A percentile compares a stretch with the other conserved stretches of the same genome.
These are phyloP conservation scores for Mucor racemosus DNA, from an alignment of 371 early-diverging fungal genomes.

Conservation along the genomic window DNA sequence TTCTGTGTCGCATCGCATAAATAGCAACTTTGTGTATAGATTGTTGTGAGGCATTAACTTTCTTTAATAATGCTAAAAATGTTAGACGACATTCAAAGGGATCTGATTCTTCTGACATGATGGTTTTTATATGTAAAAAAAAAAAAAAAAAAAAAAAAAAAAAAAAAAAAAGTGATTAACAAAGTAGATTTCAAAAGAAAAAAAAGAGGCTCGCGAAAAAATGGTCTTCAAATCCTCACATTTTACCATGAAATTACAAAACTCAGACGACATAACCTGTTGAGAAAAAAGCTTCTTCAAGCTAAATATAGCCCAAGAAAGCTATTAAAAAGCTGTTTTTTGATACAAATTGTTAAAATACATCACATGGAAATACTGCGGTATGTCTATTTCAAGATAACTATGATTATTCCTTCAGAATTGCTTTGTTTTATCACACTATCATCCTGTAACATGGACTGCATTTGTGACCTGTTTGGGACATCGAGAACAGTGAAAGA, in stretches of 20 bases:
- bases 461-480: conserved; percentile 7
- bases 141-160: neutral
- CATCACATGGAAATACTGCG: too few species aligned
- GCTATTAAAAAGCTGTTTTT: neutral
- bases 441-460: neutral
- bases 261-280: too few species aligned
- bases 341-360: too few species aligned
- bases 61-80: conserved; percentile 66
- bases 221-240: neutral
- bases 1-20: conserved; percentile 69
- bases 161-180: neutral
- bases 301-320: neutral
- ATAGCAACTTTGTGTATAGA: conserved; percentile 72
- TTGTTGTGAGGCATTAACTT: conserved; percentile 78
- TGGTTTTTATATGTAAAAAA: neutral
- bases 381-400: too few species aligned
- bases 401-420: neutral
- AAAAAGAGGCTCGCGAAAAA: conserved; percentile 3
- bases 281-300: neutral
- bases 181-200: neutral
- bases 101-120: conserved; percentile 62
- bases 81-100: conserved; percentile 78
- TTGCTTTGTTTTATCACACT: neutral
- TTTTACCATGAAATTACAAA: too few species aligned
- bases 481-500: neutral